Evolutionary conservation across 805 yeast genomes (phyloP).

Genomic region (Ascoidea rubescens): DNA sequence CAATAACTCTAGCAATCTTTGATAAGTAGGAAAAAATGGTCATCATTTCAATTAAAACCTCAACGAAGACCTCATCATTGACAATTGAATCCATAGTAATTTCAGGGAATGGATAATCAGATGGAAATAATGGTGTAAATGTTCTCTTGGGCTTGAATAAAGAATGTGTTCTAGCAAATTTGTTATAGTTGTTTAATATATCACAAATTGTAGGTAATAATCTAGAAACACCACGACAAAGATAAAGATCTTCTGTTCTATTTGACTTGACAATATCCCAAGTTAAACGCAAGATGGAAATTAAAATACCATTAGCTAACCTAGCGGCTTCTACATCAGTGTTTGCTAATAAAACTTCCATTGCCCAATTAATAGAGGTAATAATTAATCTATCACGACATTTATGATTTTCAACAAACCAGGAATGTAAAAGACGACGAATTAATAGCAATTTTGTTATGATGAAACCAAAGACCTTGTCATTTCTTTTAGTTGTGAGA

Average conservation of each 20-base stretch:
- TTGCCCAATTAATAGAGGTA: conserved; percentile 37
- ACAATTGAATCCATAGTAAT: conserved; percentile 62
- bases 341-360: conserved; percentile 37
- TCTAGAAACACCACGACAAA: conserved; percentile 35
- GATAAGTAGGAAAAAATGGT: conserved; percentile 44
- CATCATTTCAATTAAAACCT: conserved; percentile 55
- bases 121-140: conserved; percentile 59
- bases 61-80: conserved; percentile 55
- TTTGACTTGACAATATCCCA: conserved; percentile 22
- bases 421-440: conserved; percentile 35
- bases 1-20: conserved; percentile 30
- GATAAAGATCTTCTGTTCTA: conserved; percentile 19
- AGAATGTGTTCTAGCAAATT: conserved; percentile 24
- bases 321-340: conserved; percentile 46
- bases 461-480: conserved; percentile 40
- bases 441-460: conserved; percentile 47
- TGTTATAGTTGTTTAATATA: conserved; percentile 37
- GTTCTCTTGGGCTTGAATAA: conserved; percentile 45
- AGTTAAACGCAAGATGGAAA: conserved; percentile 30
- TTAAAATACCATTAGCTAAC: conserved; percentile 44
- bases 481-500: conserved; percentile 18
- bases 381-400: conserved; percentile 27
- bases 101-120: conserved; percentile 46
- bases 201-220: conserved; percentile 39
- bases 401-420: conserved; percentile 17